These are phyloP conservation scores for Tephrocybe sp. DNA, from an alignment of 768 basidiomycete species.

Conservation along the genomic window DNA sequence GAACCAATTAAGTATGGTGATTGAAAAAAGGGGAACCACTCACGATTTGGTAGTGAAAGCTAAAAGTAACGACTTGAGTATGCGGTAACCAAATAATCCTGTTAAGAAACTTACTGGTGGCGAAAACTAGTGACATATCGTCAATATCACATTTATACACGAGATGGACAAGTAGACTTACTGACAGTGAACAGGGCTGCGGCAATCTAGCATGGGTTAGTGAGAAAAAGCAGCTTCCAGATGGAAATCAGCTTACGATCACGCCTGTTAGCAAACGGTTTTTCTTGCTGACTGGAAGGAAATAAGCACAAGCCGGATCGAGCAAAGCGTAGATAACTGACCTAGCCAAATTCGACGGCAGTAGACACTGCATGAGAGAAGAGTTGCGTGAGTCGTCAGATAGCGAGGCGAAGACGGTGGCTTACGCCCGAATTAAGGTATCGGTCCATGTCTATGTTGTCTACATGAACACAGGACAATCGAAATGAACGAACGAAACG, in stretches of 20 bases:
- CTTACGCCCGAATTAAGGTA: constrained; percentile 1
- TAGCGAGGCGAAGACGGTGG: background rate
- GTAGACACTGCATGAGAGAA: background rate
- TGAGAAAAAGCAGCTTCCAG: background rate
- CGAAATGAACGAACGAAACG: background rate
- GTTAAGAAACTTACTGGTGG: background rate
- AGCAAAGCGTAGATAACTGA: background rate
- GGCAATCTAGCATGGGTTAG: background rate
- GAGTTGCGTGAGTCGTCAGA: background rate
- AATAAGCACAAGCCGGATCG: background rate
- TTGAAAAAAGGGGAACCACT: background rate
- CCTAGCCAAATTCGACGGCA: constrained; percentile 4
- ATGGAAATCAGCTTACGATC: background rate
- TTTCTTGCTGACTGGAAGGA: background rate
- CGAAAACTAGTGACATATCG: background rate
- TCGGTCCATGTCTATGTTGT: background rate
- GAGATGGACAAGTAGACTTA: background rate
- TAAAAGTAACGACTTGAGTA: background rate
- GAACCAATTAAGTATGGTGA: background rate
- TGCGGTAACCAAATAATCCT: background rate
- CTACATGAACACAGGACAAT: background rate
- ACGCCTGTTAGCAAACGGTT: background rate
- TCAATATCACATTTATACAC: background rate
- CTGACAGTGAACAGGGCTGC: background rate
- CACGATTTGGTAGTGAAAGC: background rate